phyloP scores from a whole-genome alignment of 371 early-diverging fungal species.

The Dinochytrium kinnereticum region DNA sequence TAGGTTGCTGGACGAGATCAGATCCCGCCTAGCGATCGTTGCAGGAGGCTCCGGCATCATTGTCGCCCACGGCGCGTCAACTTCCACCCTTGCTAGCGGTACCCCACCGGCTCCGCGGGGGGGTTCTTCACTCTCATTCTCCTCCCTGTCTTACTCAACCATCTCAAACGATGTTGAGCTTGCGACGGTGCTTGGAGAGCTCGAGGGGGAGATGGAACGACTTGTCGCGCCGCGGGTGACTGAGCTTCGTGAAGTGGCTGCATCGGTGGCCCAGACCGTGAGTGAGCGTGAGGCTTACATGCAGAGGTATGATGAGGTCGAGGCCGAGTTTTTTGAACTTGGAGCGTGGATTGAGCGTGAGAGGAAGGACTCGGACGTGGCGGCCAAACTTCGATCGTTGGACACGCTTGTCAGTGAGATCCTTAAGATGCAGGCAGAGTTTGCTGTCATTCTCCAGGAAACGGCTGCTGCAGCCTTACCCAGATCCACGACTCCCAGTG shows the following conservation, averaged over 20 bases:
- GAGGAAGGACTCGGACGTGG: background rate
- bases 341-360: conserved; percentile 8
- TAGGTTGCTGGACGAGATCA: background rate
- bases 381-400: background rate
- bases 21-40: background rate
- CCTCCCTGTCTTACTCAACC: background rate
- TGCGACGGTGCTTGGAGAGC: conserved; percentile 1
- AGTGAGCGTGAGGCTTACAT: conserved; percentile 4
- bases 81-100: too few species aligned
- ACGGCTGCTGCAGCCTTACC: background rate
- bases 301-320: background rate
- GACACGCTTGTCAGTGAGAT: conserved; percentile 3
- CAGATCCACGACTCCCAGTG: background rate
- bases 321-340: background rate
- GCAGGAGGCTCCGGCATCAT: background rate
- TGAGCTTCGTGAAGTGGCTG: conserved; percentile 6
- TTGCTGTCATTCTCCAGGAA: conserved; percentile 13
- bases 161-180: background rate
- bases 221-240: conserved; percentile 1
- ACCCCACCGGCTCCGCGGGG: background rate
- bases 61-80: background rate
- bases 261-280: background rate
- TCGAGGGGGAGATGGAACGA: conserved; percentile 15
- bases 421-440: conserved; percentile 22
- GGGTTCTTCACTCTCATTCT: background rate